A percentile compares a stretch with the other conserved stretches of the same genome.
Conservation (phyloP, 2,329 filamentous ascomycete genomes). For the Colletotrichum sp. region DNA sequence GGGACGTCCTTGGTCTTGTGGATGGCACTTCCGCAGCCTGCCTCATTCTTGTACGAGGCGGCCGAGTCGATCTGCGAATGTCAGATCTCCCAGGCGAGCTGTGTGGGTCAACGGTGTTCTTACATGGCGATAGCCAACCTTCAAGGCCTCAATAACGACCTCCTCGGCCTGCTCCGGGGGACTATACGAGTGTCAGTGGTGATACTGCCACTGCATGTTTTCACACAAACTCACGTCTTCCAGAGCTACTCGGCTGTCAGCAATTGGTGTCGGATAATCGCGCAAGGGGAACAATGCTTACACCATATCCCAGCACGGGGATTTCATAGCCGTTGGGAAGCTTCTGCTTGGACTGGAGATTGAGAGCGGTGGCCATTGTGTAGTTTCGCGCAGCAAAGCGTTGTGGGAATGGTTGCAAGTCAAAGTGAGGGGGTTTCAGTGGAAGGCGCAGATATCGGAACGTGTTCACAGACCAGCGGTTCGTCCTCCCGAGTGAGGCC, state of each 20-base stretch:
- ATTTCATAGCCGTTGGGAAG: conserved; percentile 60
- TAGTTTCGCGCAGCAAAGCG: neutral
- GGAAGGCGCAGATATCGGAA: neutral
- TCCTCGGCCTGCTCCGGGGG: conserved; percentile 40
- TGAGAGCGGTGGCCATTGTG: conserved; percentile 49
- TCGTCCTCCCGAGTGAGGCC: neutral
- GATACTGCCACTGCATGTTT: neutral
- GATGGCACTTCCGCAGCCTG: conserved; percentile 51
- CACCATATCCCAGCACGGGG: conserved; percentile 58
- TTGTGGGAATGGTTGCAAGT: neutral
- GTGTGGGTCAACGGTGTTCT: conserved; percentile 9
- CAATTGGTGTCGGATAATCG: conserved; percentile 10
- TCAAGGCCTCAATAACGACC: conserved; percentile 50
- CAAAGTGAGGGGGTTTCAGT: neutral
- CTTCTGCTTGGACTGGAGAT: conserved; percentile 53
- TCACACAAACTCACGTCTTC: conserved; percentile 47
- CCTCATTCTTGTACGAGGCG: conserved; percentile 57
- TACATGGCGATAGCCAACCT: conserved; percentile 59
- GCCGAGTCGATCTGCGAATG: conserved; percentile 56
- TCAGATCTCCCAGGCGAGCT: neutral
- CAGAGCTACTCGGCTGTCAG: conserved; percentile 46
- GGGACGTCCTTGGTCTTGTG: conserved; percentile 42
- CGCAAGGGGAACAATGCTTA: conserved; percentile 35
- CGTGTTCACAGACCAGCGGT: neutral
- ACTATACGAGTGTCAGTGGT: conserved; percentile 23